These are phyloP conservation scores for Gossypium herbaceum DNA, from an alignment of 345 rosid species.

Conservation along the genomic window DNA sequence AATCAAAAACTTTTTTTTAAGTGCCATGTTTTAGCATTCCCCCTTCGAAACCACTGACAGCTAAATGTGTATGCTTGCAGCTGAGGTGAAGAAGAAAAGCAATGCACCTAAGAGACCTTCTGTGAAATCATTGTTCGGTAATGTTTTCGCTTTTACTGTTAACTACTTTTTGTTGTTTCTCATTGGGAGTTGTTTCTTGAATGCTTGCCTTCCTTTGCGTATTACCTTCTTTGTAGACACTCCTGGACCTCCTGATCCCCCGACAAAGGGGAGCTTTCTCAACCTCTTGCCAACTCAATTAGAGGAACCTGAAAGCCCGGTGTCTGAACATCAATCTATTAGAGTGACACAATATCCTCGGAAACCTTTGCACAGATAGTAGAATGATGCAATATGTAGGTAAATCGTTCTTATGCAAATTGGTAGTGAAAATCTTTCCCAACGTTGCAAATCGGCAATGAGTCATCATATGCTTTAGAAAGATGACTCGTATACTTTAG, in stretches of 20 bases:
- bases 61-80: conserved; percentile 20
- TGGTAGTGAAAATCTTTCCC: not conserved
- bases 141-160: not conserved
- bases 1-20: not conserved
- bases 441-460: not conserved
- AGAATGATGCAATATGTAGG: not conserved
- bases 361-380: conserved; percentile 14
- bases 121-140: conserved; percentile 47
- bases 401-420: not conserved
- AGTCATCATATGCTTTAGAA: not conserved
- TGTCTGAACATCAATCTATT: conserved; percentile 27
- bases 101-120: conserved; percentile 44
- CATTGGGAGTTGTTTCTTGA: not conserved
- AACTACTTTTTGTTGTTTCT: conserved; percentile 1
- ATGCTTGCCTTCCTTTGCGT: not conserved
- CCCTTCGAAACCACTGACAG: not conserved
- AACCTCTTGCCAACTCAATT: conserved; percentile 32
- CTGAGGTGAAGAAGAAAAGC: conserved; percentile 42
- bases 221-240: conserved; percentile 25
- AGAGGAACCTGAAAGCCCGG: conserved; percentile 31
- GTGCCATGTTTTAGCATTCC: not conserved
- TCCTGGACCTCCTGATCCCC: conserved; percentile 29
- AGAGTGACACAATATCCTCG: conserved; percentile 4
- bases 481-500: not conserved
- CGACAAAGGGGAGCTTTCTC: conserved; percentile 28